Percentiles rank a stretch among this genome's conserved stretches.
phyloP scores from a whole-genome alignment of 176 grass and related monocot genomes.

The Eleusine coracana region DNA sequence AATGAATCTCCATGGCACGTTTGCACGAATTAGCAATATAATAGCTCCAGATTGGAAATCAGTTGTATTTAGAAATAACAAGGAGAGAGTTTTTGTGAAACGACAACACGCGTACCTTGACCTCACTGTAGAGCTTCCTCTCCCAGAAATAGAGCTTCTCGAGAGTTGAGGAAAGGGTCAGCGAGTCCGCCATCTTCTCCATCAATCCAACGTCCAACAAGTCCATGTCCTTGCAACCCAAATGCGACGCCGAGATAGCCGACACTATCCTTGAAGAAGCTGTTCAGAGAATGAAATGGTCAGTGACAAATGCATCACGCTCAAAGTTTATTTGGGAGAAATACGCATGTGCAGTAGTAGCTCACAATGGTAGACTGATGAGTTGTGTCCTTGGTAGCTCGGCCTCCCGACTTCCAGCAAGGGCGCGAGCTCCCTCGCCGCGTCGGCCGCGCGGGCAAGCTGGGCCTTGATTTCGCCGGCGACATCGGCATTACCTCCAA shows the following conservation, averaged over 20 bases:
- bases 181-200: slow-evolving; percentile 40
- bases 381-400: slow-evolving; percentile 52
- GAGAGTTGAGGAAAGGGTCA: slow-evolving; percentile 60
- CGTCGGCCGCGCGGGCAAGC: slow-evolving; percentile 61
- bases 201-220: slow-evolving; percentile 52
- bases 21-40: background rate
- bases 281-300: slow-evolving; percentile 32
- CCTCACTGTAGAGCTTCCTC: slow-evolving; percentile 87
- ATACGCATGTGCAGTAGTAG: background rate
- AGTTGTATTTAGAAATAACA: background rate
- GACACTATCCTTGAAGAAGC: slow-evolving; percentile 74
- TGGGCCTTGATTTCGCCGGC: slow-evolving; percentile 63
- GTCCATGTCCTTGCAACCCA: slow-evolving; percentile 51
- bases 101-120: slow-evolving; percentile 57
- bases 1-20: background rate
- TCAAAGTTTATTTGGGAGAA: background rate
- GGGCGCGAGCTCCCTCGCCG: slow-evolving; percentile 50
- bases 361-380: slow-evolving; percentile 70
- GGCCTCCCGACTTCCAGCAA: slow-evolving; percentile 79
- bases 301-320: slow-evolving; percentile 26
- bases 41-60: background rate
- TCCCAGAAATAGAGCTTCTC: slow-evolving; percentile 96
- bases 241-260: slow-evolving; percentile 41
- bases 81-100: background rate
- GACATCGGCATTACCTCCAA: slow-evolving; percentile 29